Conservation (phyloP, 495 filamentous ascomycete species). For the Hypoxylon intermedium region DNA sequence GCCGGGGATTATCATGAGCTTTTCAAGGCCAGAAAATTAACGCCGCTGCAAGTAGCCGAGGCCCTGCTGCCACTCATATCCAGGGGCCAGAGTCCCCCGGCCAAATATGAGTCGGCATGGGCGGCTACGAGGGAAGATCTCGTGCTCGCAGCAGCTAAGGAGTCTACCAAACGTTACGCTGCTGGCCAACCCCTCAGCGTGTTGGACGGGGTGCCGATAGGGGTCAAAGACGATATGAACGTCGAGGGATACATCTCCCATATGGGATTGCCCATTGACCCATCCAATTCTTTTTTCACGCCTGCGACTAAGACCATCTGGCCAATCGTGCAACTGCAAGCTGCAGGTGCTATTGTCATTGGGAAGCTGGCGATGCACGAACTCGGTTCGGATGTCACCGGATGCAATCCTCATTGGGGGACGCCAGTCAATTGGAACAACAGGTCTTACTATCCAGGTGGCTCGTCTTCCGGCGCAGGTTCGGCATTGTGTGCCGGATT, state of each 20-base stretch:
- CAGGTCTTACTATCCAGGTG: conserved; percentile 80
- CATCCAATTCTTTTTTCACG: conserved; percentile 47
- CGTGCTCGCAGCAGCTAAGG: conserved; percentile 70
- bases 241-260: conserved; percentile 74
- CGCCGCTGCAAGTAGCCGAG: conserved; percentile 74
- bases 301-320: conserved; percentile 57
- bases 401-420: conserved; percentile 58
- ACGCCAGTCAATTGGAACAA: conserved; percentile 89
- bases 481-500: conserved; percentile 79
- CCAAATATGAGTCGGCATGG: conserved; percentile 74
- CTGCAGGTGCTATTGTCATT: conserved; percentile 80
- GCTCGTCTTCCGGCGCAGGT: conserved; percentile 84
- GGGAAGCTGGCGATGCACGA: conserved; percentile 95
- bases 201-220: conserved; percentile 85
- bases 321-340: conserved; percentile 76
- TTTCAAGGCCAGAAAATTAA: conserved; percentile 71
- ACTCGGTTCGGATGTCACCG: conserved; percentile 64
- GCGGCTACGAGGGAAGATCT: conserved; percentile 61
- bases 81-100: conserved; percentile 57
- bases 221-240: conserved; percentile 85
- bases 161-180: conserved; percentile 73
- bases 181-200: conserved; percentile 67
- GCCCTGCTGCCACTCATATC: conserved; percentile 73
- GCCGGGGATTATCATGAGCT: conserved; percentile 77
- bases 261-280: conserved; percentile 57